Evolutionary conservation across 129 eudicot species (phyloP).

Genomic region (Pseudognaphalium luteoalbum): DNA sequence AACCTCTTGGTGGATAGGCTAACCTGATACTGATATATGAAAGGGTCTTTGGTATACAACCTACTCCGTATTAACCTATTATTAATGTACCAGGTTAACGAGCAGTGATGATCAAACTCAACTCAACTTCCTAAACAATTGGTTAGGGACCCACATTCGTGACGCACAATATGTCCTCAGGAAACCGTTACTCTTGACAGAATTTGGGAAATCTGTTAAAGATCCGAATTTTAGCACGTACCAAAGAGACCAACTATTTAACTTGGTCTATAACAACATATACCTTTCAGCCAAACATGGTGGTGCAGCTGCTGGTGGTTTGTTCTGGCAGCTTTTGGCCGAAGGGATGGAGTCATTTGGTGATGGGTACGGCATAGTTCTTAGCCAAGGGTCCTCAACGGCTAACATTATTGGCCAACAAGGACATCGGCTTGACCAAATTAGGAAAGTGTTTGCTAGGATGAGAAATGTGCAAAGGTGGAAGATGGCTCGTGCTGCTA

Average conservation of each 20-base stretch:
- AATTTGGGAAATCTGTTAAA: slow-evolving; percentile 77
- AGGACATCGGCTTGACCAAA: slow-evolving; percentile 57
- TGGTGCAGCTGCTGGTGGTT: slow-evolving; percentile 81
- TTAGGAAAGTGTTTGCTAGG: slow-evolving; percentile 70
- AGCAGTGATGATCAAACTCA: slow-evolving; percentile 53
- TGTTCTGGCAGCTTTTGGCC: slow-evolving; percentile 87
- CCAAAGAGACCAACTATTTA: slow-evolving; percentile 64
- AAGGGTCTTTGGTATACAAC: background rate
- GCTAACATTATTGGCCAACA: slow-evolving; percentile 67
- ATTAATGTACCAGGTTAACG: slow-evolving; percentile 54
- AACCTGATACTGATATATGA: background rate
- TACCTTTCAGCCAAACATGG: slow-evolving; percentile 81
- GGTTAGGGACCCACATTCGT: slow-evolving; percentile 74
- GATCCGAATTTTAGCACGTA: slow-evolving; percentile 56
- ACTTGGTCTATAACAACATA: slow-evolving; percentile 55
- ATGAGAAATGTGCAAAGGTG: slow-evolving; percentile 61
- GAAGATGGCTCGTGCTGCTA: slow-evolving; percentile 64
- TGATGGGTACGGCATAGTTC: slow-evolving; percentile 69
- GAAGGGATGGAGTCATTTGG: slow-evolving; percentile 68
- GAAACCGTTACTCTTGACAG: slow-evolving; percentile 76
- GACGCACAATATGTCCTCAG: slow-evolving; percentile 60
- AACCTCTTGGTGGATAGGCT: background rate
- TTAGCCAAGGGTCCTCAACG: slow-evolving; percentile 67
- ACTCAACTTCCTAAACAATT: slow-evolving; percentile 58
- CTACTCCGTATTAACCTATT: background rate